Evolutionary conservation across 345 rosid genomes (phyloP), one percentile per base, ranked within the genome.

Genomic region (Arabidopsis suecica): DNA sequence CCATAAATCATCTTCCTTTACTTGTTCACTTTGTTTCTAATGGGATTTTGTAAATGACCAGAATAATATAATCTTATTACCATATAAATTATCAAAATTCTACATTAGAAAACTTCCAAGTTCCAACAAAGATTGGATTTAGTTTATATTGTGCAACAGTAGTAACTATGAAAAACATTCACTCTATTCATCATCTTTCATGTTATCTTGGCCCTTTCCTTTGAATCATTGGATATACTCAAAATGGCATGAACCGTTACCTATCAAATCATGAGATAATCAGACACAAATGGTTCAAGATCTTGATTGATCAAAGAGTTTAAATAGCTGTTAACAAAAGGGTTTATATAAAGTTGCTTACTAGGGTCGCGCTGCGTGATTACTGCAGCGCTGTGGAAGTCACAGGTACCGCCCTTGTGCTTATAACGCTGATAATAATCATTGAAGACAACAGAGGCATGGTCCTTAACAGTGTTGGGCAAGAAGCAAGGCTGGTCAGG

Each of bases 391-490:
- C 86, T 85, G 16, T 33, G 70, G 81, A 89, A 91, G 82, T 76
- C 61, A 80, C 98, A 87, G 56, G 82, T 57, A 58, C 91, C 91
- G 5, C 90, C 91, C 2, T 57, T 68, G 55, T 67, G 48, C 83
- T 85, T 89, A 75, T 47, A 59, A 65, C 42, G 69, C 65, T 88
- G 92, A 79, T 77, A 93, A 74, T 86, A 89, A 80, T 14, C 73
- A 78, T 93, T 89, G 86, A 88, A 89, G 54, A 90, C 93, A 82
- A 83, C 79, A 47, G 90, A 86, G 59, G 87, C 89, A 69, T 91
- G 97, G 64, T 77, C 83, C 50, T 38, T 86, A 2, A 80, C 13
- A 8, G 93, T 88, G 83, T 89, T 75, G 9, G 97, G 96, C n/a
- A 65, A 68, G 73, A 78, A 89, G 68, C 97, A 93, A 75, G 83